Percentiles rank a stretch among this genome's conserved stretches.
phyloP scores from a whole-genome alignment of 306 rosid genomes.

The Vigna trinervia region DNA sequence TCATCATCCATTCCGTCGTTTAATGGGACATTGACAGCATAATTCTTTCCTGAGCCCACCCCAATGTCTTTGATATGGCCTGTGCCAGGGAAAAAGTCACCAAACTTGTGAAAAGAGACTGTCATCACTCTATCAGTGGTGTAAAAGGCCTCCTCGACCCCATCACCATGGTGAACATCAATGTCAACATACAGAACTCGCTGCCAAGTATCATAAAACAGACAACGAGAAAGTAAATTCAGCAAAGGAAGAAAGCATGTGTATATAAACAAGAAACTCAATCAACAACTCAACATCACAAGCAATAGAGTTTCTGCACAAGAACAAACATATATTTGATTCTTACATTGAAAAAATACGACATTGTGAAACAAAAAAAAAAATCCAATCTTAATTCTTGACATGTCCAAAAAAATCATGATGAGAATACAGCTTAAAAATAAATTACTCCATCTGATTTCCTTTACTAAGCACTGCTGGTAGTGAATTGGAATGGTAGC shows the following conservation, averaged over 20 bases:
- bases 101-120: slow-evolving; percentile 86
- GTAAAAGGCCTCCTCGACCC: slow-evolving; percentile 99
- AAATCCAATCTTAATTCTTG: slow-evolving; percentile 1
- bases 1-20: slow-evolving; percentile 91
- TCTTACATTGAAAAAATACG: neutral
- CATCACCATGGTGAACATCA: slow-evolving; percentile 95
- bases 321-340: neutral
- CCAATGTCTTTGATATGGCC: slow-evolving; percentile 84
- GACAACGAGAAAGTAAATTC: slow-evolving; percentile 29
- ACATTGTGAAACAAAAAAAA: neutral
- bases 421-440: slow-evolving; percentile 19
- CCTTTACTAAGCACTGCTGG: neutral
- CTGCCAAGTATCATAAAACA: slow-evolving; percentile 52
- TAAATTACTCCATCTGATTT: neutral
- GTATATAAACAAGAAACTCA: neutral
- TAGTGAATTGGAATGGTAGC: neutral
- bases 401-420: slow-evolving; percentile 10
- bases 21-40: slow-evolving; percentile 83
- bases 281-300: neutral
- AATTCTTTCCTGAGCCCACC: slow-evolving; percentile 74
- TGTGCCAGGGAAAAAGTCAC: slow-evolving; percentile 92
- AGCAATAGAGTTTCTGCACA: neutral
- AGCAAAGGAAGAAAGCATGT: neutral
- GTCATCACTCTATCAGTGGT: slow-evolving; percentile 96
- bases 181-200: slow-evolving; percentile 87